A percentile compares a stretch with the other conserved stretches of the same genome.
phyloP scores from a whole-genome alignment of 768 basidiomycete species.

The Lentinula sp. region DNA sequence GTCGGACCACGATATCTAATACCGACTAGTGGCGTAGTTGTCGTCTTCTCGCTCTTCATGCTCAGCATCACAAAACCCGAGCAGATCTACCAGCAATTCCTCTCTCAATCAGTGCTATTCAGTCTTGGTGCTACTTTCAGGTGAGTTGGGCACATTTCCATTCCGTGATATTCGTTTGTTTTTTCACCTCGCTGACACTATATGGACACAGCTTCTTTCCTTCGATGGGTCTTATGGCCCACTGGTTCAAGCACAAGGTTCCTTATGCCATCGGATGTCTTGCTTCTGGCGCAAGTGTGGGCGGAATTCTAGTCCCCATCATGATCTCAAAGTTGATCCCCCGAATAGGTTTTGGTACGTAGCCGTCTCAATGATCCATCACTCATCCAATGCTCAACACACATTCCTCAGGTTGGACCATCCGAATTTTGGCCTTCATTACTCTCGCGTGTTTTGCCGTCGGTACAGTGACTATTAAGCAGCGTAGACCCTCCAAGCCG shows the following conservation, averaged over 20 bases:
- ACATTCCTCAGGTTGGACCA: slow-evolving; percentile 18
- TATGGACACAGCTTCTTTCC: slow-evolving; percentile 23
- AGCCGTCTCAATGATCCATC: background rate
- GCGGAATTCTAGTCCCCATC: slow-evolving; percentile 25
- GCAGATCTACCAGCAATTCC: slow-evolving; percentile 16
- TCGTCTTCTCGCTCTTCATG: slow-evolving; percentile 15
- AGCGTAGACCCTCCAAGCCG: slow-evolving; percentile 18
- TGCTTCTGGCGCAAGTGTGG: slow-evolving; percentile 22
- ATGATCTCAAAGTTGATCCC: slow-evolving; percentile 15
- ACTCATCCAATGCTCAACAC: background rate
- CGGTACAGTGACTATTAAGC: slow-evolving; percentile 17
- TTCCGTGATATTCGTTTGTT: background rate
- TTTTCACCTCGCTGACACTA: background rate
- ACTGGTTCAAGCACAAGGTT: slow-evolving; percentile 25
- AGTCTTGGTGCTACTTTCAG: slow-evolving; percentile 12
- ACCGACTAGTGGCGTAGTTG: slow-evolving; percentile 12
- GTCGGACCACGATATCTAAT: slow-evolving; percentile 11
- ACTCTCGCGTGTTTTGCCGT: slow-evolving; percentile 14
- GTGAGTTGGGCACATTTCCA: background rate
- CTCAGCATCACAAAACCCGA: slow-evolving; percentile 16
- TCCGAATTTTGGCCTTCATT: slow-evolving; percentile 20
- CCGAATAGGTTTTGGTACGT: slow-evolving; percentile 16
- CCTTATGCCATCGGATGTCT: slow-evolving; percentile 28
- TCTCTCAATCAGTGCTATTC: slow-evolving; percentile 14
- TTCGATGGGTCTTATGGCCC: slow-evolving; percentile 23